A percentile compares a stretch with the other conserved stretches of the same genome.
These are phyloP conservation scores for Capsella rubella DNA, from an alignment of 441 rosid species.

Conservation along the genomic window DNA sequence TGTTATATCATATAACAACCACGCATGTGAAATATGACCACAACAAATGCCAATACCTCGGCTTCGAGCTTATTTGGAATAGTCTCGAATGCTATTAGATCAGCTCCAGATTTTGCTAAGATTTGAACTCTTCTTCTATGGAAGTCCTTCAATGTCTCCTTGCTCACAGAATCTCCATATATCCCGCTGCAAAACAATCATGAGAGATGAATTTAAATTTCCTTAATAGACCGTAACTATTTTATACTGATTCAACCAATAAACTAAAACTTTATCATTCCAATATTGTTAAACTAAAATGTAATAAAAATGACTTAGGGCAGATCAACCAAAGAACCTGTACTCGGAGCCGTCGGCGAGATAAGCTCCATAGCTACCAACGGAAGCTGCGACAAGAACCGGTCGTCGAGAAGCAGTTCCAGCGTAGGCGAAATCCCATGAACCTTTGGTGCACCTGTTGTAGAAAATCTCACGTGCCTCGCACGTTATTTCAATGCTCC, in stretches of 20 bases:
- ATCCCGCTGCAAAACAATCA: conserved; percentile 52
- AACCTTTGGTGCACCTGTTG: conserved; percentile 63
- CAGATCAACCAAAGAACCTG: conserved; percentile 50
- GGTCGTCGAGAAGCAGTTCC: conserved; percentile 53
- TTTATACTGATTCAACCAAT: neutral
- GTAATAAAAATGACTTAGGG: neutral
- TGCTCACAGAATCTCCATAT: conserved; percentile 69
- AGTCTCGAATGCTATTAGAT: conserved; percentile 86
- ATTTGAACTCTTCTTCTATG: conserved; percentile 86
- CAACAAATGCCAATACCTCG: conserved; percentile 48
- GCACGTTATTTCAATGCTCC: conserved; percentile 80
- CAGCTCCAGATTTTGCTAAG: conserved; percentile 71
- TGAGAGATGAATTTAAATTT: neutral
- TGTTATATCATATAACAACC: too few relatives aligned
- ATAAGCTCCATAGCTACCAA: conserved; percentile 99
- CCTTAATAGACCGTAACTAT: neutral
- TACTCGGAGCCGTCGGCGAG: conserved; percentile 96
- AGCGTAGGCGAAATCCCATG: conserved; percentile 56
- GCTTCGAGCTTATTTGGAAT: conserved; percentile 93
- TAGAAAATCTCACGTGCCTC: conserved; percentile 78
- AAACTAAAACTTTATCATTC: neutral
- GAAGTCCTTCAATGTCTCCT: conserved; percentile 75
- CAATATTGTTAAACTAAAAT: neutral
- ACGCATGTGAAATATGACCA: too few relatives aligned
- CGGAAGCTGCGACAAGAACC: conserved; percentile 79